Percentiles rank a stretch among this genome's conserved stretches.
phyloP scores from a whole-genome alignment of 768 basidiomycete species.

The Artomyces pyxidatus region DNA sequence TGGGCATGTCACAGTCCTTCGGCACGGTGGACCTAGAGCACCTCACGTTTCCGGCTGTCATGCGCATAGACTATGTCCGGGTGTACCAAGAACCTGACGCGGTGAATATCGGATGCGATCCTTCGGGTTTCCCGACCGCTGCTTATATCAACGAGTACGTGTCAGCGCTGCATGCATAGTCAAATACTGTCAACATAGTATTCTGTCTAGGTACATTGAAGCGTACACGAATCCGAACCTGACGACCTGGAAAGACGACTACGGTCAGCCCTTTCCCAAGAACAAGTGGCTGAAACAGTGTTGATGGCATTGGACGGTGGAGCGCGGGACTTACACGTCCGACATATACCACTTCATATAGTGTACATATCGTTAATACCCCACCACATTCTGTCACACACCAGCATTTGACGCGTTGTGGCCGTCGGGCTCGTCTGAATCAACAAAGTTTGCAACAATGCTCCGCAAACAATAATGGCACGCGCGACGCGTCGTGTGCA shows the following conservation, averaged over 20 bases:
- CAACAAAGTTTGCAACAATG: no score
- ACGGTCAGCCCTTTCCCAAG: slow-evolving; percentile 40
- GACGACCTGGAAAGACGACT: slow-evolving; percentile 41
- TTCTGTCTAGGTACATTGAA: slow-evolving; percentile 40
- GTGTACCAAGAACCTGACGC: slow-evolving; percentile 52
- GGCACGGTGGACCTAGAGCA: slow-evolving; percentile 46
- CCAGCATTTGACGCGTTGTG: no score
- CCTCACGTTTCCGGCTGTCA: slow-evolving; percentile 42
- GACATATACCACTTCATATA: no score
- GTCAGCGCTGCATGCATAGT: not conserved
- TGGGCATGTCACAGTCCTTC: slow-evolving; percentile 56
- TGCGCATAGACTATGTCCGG: slow-evolving; percentile 78
- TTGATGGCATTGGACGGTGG: no score
- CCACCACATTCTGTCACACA: no score
- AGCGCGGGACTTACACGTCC: no score
- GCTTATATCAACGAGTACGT: slow-evolving; percentile 68
- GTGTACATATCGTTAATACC: no score
- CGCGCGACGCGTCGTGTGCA: no score
- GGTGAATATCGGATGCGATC: slow-evolving; percentile 61
- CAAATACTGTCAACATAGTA: not conserved
- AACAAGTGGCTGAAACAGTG: slow-evolving; percentile 39
- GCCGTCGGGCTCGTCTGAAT: no score
- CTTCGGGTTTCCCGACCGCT: slow-evolving; percentile 61
- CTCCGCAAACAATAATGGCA: no score
- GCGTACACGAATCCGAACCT: slow-evolving; percentile 65